Evolutionary conservation across 352 stramenopile species (phyloP), one percentile per base, ranked within the genome.

Genomic region (Pilasporangium apinafurcum): DNA sequence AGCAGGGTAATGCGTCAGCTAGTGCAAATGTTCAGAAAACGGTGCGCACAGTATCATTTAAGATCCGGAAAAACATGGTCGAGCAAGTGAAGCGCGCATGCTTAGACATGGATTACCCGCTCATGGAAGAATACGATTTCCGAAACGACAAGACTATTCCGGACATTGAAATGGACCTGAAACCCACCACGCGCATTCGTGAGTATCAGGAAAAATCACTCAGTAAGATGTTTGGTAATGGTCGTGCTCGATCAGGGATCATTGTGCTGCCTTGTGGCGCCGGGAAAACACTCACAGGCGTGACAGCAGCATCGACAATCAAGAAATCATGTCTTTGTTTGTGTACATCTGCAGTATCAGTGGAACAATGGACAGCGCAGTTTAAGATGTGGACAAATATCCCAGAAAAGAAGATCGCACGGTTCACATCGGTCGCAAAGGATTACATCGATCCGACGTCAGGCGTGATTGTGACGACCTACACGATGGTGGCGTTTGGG

Each of bases 121-220:
- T 99, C 9, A 99, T 99, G 94, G 96, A 99, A 52, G 97, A 99
- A 75, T 99, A 99, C 67, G 96, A 99, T 65, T 99, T 99, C 66
- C 78, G 79, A 37, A 90, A 93, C 24, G 76, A 91, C 56, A 91
- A 88, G 60, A 84, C 73, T 9, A 94, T 92, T 59, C 65, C 82
- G 0, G 78, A 90, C 30, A 73, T 92, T 27, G 78, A 92, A 38
- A 92, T 92, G 80, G 77, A 92, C 60, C 59, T 92, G 17, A 92
- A 93, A 42, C 86, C 83, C 36, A 95, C 85, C 6, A 97, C 89
- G 36, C 79, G 86, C 24, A 98, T 99, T 59, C 90, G 97, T 22
- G 79, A 96, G 36, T 99, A 99, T 73, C 97, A 99, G 63, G 95
- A 99, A 56, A 96, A 98, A 48, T 97, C 86, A 17, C 79, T 99